These are phyloP conservation scores for Plasmodium berghei DNA, from an alignment of 169 alveolate genomes.

Conservation along the genomic window DNA sequence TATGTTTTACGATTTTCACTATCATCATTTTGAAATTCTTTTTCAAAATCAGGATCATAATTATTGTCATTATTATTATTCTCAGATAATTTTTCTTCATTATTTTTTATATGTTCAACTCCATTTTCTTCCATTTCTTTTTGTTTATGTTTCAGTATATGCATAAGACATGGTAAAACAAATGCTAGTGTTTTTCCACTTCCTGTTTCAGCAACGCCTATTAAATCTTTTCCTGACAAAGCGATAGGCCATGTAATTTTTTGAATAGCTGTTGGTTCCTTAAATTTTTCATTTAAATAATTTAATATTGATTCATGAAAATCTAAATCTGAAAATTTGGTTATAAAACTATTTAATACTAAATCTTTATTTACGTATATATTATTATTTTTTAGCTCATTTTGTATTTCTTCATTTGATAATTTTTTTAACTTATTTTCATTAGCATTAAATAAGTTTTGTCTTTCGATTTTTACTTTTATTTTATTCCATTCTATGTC, in stretches of 20 bases:
- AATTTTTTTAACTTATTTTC: constrained; percentile 78
- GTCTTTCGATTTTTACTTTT: constrained; percentile 80
- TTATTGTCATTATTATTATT: constrained; percentile 82
- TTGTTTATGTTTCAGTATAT: constrained; percentile 87
- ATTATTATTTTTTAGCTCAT: constrained; percentile 71
- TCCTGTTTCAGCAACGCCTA: constrained; percentile 97
- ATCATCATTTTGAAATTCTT: constrained; percentile 45
- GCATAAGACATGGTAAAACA: constrained; percentile 93
- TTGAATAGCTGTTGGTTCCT: constrained; percentile 92
- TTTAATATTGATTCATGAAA: constrained; percentile 82
- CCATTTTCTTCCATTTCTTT: neutral
- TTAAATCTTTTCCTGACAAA: constrained; percentile 92
- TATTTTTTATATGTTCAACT: constrained; percentile 15
- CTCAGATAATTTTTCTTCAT: constrained; percentile 87
- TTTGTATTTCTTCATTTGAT: constrained; percentile 84
- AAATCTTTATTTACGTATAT: constrained; percentile 81
- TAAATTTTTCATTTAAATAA: constrained; percentile 80
- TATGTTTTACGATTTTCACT: constrained; percentile 80
- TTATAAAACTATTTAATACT: constrained; percentile 79
- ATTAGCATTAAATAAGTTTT: constrained; percentile 76
- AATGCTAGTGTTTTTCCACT: constrained; percentile 96
- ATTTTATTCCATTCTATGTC: constrained; percentile 81
- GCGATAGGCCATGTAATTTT: constrained; percentile 88
- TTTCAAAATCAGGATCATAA: neutral
- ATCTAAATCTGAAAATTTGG: constrained; percentile 82